Percentiles rank a stretch among this genome's conserved stretches.
Conservation (phyloP, 108 stramenopile genomes). For the Cyclotella kingstonii region DNA sequence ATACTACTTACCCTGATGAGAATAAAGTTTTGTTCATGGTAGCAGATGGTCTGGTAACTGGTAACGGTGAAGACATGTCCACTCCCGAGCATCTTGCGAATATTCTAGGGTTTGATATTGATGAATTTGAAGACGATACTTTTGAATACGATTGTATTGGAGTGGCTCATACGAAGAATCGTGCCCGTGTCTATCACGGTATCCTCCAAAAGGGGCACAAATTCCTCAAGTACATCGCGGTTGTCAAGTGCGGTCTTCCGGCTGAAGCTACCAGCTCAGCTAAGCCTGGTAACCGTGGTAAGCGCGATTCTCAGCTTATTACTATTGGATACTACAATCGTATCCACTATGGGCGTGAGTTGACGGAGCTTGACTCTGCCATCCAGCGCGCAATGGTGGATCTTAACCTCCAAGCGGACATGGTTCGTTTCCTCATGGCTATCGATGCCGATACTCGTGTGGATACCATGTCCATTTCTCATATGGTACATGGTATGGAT, state of each 20-base stretch:
- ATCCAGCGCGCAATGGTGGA: slow-evolving; percentile 44
- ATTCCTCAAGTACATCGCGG: slow-evolving; percentile 53
- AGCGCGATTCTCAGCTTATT: slow-evolving; percentile 64
- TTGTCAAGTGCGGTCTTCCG: slow-evolving; percentile 55
- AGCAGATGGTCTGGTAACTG: slow-evolving; percentile 59
- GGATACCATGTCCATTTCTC: slow-evolving; percentile 40
- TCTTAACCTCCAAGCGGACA: slow-evolving; percentile 47
- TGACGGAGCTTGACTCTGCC: slow-evolving; percentile 51
- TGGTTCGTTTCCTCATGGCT: slow-evolving; percentile 57
- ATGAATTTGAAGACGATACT: slow-evolving; percentile 50
- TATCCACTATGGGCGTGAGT: slow-evolving; percentile 53
- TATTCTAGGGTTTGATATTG: slow-evolving; percentile 54
- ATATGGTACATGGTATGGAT: slow-evolving; percentile 57
- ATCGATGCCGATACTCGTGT: slow-evolving; percentile 64
- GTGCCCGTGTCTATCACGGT: slow-evolving; percentile 50
- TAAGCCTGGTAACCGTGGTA: slow-evolving; percentile 60
- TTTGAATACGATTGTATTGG: slow-evolving; percentile 55
- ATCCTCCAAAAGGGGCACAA: slow-evolving; percentile 51
- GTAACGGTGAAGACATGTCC: slow-evolving; percentile 41
- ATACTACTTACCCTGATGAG: slow-evolving; percentile 54
- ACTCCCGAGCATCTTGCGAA: slow-evolving; percentile 54
- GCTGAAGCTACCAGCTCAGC: slow-evolving; percentile 41
- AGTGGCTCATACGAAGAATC: slow-evolving; percentile 38
- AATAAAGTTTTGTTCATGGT: slow-evolving; percentile 59
- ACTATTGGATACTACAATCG: slow-evolving; percentile 55